These are phyloP conservation scores for Nymphaea thermarum DNA, from an alignment of 164 flowering plant species.

Conservation along the genomic window DNA sequence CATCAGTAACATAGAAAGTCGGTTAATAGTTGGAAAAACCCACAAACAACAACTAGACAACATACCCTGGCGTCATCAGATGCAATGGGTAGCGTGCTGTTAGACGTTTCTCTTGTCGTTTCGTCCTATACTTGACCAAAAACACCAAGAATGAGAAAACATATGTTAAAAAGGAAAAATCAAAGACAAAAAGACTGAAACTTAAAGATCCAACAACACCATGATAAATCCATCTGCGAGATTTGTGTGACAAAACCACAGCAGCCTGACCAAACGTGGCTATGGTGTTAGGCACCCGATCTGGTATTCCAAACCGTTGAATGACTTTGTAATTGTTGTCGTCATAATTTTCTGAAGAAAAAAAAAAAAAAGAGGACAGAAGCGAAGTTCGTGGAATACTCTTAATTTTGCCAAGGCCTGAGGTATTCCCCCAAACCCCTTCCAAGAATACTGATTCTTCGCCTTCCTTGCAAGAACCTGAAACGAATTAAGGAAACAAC, in stretches of 20 bases:
- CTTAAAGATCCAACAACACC: neutral
- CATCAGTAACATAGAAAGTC: neutral
- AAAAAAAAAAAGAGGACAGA: neutral
- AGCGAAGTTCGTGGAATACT: slow-evolving; percentile 18
- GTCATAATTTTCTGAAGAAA: neutral
- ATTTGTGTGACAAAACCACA: neutral
- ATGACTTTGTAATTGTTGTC: too few relatives aligned
- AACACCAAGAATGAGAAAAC: neutral
- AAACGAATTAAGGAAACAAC: neutral
- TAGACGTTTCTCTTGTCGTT: slow-evolving; percentile 31
- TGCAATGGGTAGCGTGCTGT: slow-evolving; percentile 3
- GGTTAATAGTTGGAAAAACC: neutral
- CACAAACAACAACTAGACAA: neutral
- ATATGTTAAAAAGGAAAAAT: too few relatives aligned
- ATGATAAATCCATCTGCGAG: neutral
- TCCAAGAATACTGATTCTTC: slow-evolving; percentile 81
- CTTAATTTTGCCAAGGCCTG: slow-evolving; percentile 48
- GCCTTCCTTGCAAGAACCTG: slow-evolving; percentile 80
- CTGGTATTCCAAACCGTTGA: too few relatives aligned
- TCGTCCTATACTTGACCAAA: slow-evolving; percentile 30
- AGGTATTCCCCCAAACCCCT: slow-evolving; percentile 72
- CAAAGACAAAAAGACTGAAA: neutral
- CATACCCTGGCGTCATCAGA: slow-evolving; percentile 30
- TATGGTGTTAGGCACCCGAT: too few relatives aligned
- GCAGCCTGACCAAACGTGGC: neutral